Base-by-base conservation (phyloP, 1,139 yeast species). In the Saccharomyces hybrid region DNA sequence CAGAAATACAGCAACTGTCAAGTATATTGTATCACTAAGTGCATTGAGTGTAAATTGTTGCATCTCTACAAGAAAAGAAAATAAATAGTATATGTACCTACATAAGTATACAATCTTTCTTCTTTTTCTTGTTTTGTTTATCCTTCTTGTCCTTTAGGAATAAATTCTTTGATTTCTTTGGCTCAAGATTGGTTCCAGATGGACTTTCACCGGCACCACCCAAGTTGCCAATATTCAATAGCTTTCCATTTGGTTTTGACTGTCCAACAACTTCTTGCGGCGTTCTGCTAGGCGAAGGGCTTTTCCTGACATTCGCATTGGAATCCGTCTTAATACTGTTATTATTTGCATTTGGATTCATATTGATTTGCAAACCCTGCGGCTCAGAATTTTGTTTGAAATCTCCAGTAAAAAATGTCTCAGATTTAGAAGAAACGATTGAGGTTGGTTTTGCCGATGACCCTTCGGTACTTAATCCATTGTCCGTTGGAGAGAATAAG, bases 71-170 rank as follows among this genome's bases (percentile, higher is more conserved):
- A 38, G n/a, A 5, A 38, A 38, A 2, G 44, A 38, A 16, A 34
- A 2, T 4, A 16, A 38, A 6, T 38, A 38, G 25, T 38, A 38
- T 38, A 38, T 11, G 19, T 31, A 23, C 19, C 52, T 59, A 75
- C 77, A 75, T 74, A 46, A 77, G 65, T 34, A 73, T 61, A 59
- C 81, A 77, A 47, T 73, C 76, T 55, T 73, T 74, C 41, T 19
- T 19, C 23, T 69, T 63, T 25, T 62, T 63, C 55, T 51, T 53
- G 9, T 56, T 53, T 38, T 55, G 52, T 26, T 48, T 54, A 2
- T 49, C 46, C 52, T 52, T 49, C 9, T 46, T 52, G 23, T 41
- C 50, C 27, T 48, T 54, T 32, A 19, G 23, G 4, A 19, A 3
- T 19, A 41, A 13, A 9, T 32, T 29, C n/a, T 52, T 47, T 6